A percentile compares a stretch with the other conserved stretches of the same genome.
These are phyloP conservation scores for Heterobasidion occidentale DNA, from an alignment of 1,284 basidiomycete species.

Conservation along the genomic window DNA sequence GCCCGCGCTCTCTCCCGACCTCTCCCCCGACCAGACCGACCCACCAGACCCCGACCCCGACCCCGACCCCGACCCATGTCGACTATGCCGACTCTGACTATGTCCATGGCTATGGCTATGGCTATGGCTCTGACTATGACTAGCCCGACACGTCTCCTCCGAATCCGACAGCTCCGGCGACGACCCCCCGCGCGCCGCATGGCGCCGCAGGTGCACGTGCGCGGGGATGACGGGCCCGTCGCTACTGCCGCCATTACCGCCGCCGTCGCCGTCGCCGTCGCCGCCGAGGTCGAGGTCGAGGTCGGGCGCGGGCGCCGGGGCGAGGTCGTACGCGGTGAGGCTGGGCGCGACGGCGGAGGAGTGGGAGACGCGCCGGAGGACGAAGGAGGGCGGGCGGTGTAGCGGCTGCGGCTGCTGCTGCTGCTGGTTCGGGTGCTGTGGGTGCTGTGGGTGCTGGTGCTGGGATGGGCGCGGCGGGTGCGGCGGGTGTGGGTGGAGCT, in stretches of 20 bases:
- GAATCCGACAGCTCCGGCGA: no score
- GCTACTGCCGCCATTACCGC: no score
- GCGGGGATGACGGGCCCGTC: no score
- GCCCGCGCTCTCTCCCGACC: slow-evolving; percentile 2
- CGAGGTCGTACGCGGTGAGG: background rate
- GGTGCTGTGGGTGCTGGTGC: background rate
- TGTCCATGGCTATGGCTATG: no score
- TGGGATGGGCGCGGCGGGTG: no score
- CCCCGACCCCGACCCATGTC: slow-evolving; percentile 1
- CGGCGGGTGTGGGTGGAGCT: background rate
- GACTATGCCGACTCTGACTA: background rate
- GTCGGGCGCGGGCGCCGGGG: background rate
- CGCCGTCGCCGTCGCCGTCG: no score
- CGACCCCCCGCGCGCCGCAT: no score
- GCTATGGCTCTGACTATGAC: no score
- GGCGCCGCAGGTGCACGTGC: no score
- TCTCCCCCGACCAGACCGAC: slow-evolving; percentile 1
- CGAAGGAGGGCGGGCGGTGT: background rate
- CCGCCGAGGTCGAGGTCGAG: background rate
- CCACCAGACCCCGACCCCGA: slow-evolving; percentile 3
- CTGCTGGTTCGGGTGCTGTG: no score
- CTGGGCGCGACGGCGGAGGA: background rate
- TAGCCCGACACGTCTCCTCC: no score
- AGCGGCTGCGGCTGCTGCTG: no score
- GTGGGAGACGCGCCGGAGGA: background rate